Evolutionary conservation across 2,329 filamentous ascomycete species (phyloP).

Genomic region (Trichoderma endophyticum): DNA sequence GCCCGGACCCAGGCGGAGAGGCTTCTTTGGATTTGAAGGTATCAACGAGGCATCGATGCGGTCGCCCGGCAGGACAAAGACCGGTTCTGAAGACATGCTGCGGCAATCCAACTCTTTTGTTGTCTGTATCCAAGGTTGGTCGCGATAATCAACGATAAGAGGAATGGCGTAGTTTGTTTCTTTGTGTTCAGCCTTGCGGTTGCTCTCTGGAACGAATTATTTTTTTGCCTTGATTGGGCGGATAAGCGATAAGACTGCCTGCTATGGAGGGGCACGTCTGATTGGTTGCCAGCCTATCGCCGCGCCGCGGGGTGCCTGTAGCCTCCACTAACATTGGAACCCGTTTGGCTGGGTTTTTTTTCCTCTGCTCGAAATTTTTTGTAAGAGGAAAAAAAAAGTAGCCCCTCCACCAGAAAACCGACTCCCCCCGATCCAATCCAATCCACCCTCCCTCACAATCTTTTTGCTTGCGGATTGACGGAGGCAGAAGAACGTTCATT

Average conservation of each 20-base stretch:
- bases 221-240: constrained; percentile 6
- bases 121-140: not conserved
- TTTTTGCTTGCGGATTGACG: not conserved
- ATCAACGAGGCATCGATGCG: constrained; percentile 62
- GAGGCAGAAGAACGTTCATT: not conserved
- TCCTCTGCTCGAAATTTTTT: constrained; percentile 13
- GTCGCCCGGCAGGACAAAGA: constrained; percentile 80
- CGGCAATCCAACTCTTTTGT: not conserved
- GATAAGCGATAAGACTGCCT: not conserved
- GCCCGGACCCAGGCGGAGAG: constrained; percentile 79
- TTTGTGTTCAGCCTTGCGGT: constrained; percentile 7
- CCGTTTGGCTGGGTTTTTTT: not conserved
- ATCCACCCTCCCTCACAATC: not conserved
- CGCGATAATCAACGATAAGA: not conserved
- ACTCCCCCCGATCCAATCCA: not conserved
- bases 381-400: constrained; percentile 3
- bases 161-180: not conserved
- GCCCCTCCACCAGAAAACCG: constrained; percentile 7
- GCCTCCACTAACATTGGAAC: not conserved
- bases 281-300: not conserved
- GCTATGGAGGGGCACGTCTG: not conserved
- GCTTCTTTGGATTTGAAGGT: constrained; percentile 64
- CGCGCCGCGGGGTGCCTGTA: not conserved
- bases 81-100: constrained; percentile 54
- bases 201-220: not conserved